Percentiles rank a stretch among this genome's conserved stretches.
phyloP scores from a whole-genome alignment of 1,284 basidiomycete genomes.

The Sporisorium reilianum region DNA sequence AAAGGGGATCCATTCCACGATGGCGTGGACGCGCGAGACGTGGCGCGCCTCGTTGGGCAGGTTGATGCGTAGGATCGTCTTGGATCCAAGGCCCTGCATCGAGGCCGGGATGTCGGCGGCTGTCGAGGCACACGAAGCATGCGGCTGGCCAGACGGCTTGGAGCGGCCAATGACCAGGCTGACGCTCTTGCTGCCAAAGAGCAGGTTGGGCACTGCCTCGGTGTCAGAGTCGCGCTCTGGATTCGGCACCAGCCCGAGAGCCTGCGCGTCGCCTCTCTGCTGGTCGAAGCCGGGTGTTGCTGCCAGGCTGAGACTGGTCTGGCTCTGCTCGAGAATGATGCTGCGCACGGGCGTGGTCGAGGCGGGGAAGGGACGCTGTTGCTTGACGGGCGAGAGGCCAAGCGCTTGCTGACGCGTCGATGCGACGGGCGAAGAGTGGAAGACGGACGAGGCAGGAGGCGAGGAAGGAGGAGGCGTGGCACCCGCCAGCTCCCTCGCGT shows the following conservation, averaged over 20 bases:
- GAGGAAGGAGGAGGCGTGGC: constrained; percentile 48
- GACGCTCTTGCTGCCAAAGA: constrained; percentile 47
- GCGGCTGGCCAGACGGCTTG: constrained; percentile 48
- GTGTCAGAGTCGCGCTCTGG: constrained; percentile 29
- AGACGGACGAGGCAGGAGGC: constrained; percentile 39
- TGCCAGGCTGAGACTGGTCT: constrained; percentile 6
- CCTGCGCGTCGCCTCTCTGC: constrained; percentile 1
- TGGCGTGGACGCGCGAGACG: constrained; percentile 64
- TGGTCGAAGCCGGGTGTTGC: no score
- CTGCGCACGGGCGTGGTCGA: constrained; percentile 16
- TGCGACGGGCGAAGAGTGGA: constrained; percentile 33
- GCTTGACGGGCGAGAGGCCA: constrained; percentile 41
- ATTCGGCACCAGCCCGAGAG: constrained; percentile 36
- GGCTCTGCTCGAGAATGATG: constrained; percentile 17
- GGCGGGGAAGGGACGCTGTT: constrained; percentile 24
- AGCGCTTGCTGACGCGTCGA: constrained; percentile 21
- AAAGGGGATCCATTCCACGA: constrained; percentile 67
- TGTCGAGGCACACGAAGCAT: constrained; percentile 13
- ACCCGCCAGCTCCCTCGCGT: constrained; percentile 28
- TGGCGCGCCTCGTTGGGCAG: constrained; percentile 62
- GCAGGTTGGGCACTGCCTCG: constrained; percentile 27
- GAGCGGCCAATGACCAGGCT: constrained; percentile 53
- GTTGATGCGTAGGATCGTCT: constrained; percentile 49
- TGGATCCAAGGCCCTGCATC: constrained; percentile 49
- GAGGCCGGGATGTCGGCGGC: constrained; percentile 32